phyloP scores from a whole-genome alignment of 106 monocot species.

The Phalaenopsis equestris region DNA sequence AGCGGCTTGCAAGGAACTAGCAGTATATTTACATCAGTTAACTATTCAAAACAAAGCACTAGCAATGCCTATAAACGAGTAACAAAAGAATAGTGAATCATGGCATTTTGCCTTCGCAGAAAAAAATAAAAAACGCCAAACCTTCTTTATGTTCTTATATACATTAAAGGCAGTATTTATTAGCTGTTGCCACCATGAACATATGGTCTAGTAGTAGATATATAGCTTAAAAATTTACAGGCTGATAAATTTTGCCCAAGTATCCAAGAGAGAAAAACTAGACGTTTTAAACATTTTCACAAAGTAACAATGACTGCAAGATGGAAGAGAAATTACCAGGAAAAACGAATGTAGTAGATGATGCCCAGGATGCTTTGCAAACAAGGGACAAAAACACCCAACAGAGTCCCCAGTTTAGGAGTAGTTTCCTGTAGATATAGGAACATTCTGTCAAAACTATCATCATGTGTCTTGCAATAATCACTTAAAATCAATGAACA shows the following conservation, averaged over 20 bases:
- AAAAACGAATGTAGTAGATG: conserved; percentile 94
- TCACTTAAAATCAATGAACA: background rate
- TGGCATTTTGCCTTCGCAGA: background rate
- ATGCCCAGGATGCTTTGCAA: conserved; percentile 96
- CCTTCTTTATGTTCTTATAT: background rate
- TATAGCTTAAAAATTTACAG: background rate
- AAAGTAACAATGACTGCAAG: background rate
- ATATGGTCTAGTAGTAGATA: background rate
- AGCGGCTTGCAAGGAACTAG: no score
- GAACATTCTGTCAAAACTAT: background rate
- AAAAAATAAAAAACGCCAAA: background rate
- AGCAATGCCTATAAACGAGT: background rate
- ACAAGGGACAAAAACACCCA: conserved; percentile 98
- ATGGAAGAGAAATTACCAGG: conserved; percentile 52
- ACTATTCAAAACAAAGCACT: no score
- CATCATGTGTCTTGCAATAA: background rate
- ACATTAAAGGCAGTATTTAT: background rate
- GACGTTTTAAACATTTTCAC: background rate
- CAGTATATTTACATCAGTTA: no score
- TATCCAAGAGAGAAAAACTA: conserved; percentile 9
- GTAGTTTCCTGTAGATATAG: conserved; percentile 47
- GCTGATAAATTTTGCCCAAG: background rate
- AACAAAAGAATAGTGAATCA: background rate
- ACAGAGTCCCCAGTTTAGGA: conserved; percentile 72
- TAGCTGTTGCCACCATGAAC: background rate